Conservation (phyloP, 805 yeast genomes). For the Candida easanensis region DNA sequence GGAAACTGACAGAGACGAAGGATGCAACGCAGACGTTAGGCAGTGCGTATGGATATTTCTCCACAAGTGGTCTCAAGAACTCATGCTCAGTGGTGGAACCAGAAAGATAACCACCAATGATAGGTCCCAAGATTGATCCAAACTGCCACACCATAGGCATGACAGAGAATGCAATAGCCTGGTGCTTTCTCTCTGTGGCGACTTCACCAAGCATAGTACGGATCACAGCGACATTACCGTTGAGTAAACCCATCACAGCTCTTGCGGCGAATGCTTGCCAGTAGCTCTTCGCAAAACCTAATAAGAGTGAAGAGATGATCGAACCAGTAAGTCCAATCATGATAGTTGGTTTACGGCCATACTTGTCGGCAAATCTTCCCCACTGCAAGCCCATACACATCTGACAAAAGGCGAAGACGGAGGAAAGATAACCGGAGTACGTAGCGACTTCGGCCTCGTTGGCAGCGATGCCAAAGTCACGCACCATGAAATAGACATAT, state of each 20-base stretch:
- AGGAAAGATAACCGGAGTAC: slow-evolving; percentile 60
- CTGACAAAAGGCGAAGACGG: slow-evolving; percentile 62
- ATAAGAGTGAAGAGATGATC: slow-evolving; percentile 40
- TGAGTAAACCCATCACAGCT: slow-evolving; percentile 51
- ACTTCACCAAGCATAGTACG: slow-evolving; percentile 62
- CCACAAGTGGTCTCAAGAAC: slow-evolving; percentile 29
- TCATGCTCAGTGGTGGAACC: slow-evolving; percentile 27
- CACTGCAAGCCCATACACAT: slow-evolving; percentile 56
- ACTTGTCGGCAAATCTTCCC: slow-evolving; percentile 53
- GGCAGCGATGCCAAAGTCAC: slow-evolving; percentile 51
- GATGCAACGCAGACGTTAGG: slow-evolving; percentile 48
- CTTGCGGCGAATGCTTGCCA: slow-evolving; percentile 53
- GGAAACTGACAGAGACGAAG: slow-evolving; percentile 35
- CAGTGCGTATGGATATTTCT: slow-evolving; percentile 46
- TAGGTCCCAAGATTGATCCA: slow-evolving; percentile 61
- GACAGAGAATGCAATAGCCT: slow-evolving; percentile 59
- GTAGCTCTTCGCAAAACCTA: slow-evolving; percentile 54
- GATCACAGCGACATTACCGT: slow-evolving; percentile 65
- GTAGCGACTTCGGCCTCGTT: slow-evolving; percentile 52
- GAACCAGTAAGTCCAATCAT: slow-evolving; percentile 53
- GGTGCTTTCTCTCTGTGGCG: slow-evolving; percentile 53
- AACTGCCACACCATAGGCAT: slow-evolving; percentile 61
- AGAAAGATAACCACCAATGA: slow-evolving; percentile 53
- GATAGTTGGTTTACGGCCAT: slow-evolving; percentile 56
- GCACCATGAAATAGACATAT: slow-evolving; percentile 60